Conservation (phyloP, 2,329 filamentous ascomycete genomes). For the Pyricularia grisea region DNA sequence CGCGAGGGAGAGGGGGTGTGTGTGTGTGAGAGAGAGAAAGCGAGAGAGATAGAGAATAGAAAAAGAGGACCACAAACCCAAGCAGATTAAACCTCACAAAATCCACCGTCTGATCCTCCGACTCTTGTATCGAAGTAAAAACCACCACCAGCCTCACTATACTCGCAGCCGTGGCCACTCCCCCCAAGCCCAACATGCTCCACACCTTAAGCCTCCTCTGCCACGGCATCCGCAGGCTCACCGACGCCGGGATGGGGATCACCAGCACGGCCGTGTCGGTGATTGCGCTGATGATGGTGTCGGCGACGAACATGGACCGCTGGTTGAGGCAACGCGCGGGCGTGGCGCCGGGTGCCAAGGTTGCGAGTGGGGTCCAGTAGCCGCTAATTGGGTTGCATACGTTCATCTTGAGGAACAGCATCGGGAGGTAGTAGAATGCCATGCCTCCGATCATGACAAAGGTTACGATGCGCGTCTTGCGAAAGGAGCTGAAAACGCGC, state of each 20-base stretch:
- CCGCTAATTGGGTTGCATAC: background rate
- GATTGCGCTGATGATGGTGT: constrained; percentile 2
- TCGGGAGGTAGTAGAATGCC: background rate
- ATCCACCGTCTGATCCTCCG: background rate
- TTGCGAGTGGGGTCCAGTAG: background rate
- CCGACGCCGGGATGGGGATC: background rate
- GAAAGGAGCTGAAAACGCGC: background rate
- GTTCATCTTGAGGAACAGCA: background rate
- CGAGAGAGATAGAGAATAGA: too few species aligned
- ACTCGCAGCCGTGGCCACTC: background rate
- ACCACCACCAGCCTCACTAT: background rate
- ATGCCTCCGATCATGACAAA: constrained; percentile 33
- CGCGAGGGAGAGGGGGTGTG: too few species aligned
- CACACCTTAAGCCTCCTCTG: background rate
- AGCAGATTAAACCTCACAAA: constrained; percentile 3
- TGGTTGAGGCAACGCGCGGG: background rate
- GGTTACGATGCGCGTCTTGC: constrained; percentile 18
- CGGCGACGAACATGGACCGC: constrained; percentile 1
- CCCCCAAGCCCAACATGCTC: background rate
- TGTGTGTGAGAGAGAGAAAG: too few species aligned
- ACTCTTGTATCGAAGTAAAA: background rate
- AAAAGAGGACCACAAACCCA: background rate
- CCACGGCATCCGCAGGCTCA: background rate
- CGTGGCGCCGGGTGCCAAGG: background rate
- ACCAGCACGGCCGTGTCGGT: constrained; percentile 1